Evolutionary conservation across 2,329 filamentous ascomycete species (phyloP).

Genomic region (Alternaria gaisen): DNA sequence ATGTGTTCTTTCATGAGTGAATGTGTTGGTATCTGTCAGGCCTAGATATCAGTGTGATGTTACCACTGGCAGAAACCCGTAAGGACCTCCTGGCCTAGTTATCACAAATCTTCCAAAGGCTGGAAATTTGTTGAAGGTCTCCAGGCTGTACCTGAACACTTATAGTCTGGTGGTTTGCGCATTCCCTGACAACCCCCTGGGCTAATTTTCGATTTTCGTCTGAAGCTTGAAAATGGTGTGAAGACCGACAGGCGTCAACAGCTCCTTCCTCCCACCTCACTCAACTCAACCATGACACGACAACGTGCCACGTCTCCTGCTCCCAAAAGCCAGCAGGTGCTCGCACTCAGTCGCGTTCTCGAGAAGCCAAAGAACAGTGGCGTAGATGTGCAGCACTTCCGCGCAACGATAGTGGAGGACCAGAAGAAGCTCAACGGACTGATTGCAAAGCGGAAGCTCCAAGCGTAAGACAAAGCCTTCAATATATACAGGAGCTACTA

Average conservation of each 20-base stretch:
- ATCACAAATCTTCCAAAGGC: neutral
- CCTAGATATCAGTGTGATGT: neutral
- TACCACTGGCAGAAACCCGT: neutral
- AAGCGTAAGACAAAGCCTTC: slow-evolving; percentile 30
- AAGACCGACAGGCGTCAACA: neutral
- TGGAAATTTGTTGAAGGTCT: neutral
- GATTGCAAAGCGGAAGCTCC: slow-evolving; percentile 27
- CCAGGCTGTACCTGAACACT: neutral
- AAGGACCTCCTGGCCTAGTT: neutral
- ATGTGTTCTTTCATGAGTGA: slow-evolving; percentile 1
- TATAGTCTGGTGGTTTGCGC: neutral
- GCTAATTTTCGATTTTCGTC: neutral
- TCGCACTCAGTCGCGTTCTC: slow-evolving; percentile 27
- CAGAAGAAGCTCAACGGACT: slow-evolving; percentile 25
- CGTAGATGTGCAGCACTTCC: slow-evolving; percentile 35
- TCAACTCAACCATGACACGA: slow-evolving; percentile 25
- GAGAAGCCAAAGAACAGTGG: slow-evolving; percentile 31
- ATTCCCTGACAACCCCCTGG: neutral
- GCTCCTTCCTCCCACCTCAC: neutral
- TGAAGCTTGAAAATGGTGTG: neutral
- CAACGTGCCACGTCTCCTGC: slow-evolving; percentile 12
- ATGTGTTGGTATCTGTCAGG: neutral
- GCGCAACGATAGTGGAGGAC: slow-evolving; percentile 25
- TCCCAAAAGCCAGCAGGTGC: slow-evolving; percentile 41
- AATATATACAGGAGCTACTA: neutral